Percentiles rank a stretch among this genome's conserved stretches.
Conservation (phyloP, 176 grass and related monocot genomes). For the Phoenix dactylifera region DNA sequence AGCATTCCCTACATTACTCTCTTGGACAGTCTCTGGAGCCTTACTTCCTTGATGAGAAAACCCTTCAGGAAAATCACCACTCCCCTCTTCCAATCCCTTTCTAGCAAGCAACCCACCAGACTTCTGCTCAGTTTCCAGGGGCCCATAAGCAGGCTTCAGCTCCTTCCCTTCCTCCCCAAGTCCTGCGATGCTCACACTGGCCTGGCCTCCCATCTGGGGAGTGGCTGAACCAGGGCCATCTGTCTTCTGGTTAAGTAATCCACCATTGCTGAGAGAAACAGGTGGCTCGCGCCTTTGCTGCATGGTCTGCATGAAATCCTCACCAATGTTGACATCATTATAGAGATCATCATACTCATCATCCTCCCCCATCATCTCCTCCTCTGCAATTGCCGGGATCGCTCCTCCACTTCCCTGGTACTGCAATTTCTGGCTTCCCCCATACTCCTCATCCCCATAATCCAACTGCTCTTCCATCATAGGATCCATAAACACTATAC, state of each 20-base stretch:
- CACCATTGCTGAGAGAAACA: no score
- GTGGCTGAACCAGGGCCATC: no score
- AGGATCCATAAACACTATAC: not conserved
- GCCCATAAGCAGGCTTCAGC: not conserved
- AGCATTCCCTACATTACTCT: no score
- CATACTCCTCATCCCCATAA: slow-evolving; percentile 7
- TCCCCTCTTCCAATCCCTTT: not conserved
- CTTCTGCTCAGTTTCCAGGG: not conserved
- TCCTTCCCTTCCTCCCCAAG: not conserved
- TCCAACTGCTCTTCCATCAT: slow-evolving; percentile 7
- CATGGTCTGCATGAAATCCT: slow-evolving; percentile 9
- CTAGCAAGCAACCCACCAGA: not conserved
- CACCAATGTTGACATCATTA: slow-evolving; percentile 14
- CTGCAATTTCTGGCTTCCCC: not conserved
- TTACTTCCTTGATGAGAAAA: not conserved
- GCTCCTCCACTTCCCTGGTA: slow-evolving; percentile 9
- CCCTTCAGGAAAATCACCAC: not conserved
- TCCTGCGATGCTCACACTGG: not conserved
- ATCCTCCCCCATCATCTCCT: slow-evolving; percentile 20
- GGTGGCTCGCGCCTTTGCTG: not conserved
- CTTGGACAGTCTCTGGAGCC: no score
- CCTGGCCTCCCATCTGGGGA: no score
- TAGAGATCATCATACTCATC: slow-evolving; percentile 18
- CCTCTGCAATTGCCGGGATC: slow-evolving; percentile 9
- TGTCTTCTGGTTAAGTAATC: no score